Evolutionary conservation across 352 stramenopile species (phyloP), one percentile per base, ranked within the genome.

Genomic region (Halophytophthora polymorphica): DNA sequence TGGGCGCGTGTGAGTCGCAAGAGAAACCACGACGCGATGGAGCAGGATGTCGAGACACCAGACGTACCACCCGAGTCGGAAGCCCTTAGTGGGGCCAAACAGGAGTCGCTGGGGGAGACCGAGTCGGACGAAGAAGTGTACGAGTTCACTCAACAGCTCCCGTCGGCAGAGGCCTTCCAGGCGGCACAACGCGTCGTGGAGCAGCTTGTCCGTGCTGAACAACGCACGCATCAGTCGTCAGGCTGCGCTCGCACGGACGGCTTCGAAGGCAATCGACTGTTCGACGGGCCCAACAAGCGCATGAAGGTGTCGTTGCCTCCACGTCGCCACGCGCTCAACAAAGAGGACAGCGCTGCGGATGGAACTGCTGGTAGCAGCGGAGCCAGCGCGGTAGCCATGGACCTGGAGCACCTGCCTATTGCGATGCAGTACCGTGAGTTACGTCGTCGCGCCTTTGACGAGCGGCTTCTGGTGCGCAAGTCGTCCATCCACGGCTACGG

Each of bases 401-500:
- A 89, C 51, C 65, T 88, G 34, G 83, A 89, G 50, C 87, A 94
- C 37, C 40, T 87, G 56, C 90, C 75, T 11, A 90, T 90, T 33
- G 78, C 83, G 6, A 95, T 94, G 83, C 83, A 93, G 52, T 98
- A 98, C 66, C 79, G 87, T 14, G 77, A 96, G 47, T 79, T 98
- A 43, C 97, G 96, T 38, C 73, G 82, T 14, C 74, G 94, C 3
- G 90, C 88, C 6, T 94, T 98, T 49, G 80, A 91, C 31, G 80
- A 96, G 34, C 89, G 91, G 1, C 73, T 98, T 28, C 71, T 91
- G 55, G 92, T 98, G 25, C 81, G 86, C 31, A 94, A 97, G 54
- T 97, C 86, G 11, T 88, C 93, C 47, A 98, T 99, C 61, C 95
- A 99, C 63, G 95, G 90, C 29, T 98, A 97, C 59, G 96, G 96